Percentiles rank a stretch among this genome's conserved stretches.
Evolutionary conservation across 495 filamentous ascomycete genomes (phyloP).

Genomic region (Podospora didyma): DNA sequence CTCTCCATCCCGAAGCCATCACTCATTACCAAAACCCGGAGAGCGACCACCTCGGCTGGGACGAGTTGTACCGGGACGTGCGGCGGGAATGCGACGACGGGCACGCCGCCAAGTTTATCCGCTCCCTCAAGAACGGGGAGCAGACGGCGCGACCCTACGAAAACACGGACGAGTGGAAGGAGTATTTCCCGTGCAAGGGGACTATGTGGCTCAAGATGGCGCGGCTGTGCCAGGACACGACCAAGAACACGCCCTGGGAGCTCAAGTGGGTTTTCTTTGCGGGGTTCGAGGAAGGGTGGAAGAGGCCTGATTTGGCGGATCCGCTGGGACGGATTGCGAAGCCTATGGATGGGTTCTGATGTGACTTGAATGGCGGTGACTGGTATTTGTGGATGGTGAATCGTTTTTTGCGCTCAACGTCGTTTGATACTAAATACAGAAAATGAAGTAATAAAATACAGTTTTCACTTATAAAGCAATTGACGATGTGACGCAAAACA

Average conservation of each 20-base stretch:
- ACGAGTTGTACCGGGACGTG: conserved; percentile 24
- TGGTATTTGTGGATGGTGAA: no score
- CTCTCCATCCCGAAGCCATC: conserved; percentile 3
- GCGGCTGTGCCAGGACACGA: conserved; percentile 28
- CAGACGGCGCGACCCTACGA: conserved; percentile 19
- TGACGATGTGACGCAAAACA: no score
- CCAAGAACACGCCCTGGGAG: conserved; percentile 16
- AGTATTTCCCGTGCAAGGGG: conserved; percentile 25
- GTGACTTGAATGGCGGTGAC: no score
- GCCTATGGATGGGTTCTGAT: no score
- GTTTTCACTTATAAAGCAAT: no score
- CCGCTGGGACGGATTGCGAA: no score
- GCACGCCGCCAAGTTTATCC: conserved; percentile 34
- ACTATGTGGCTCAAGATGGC: conserved; percentile 33
- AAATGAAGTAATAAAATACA: no score
- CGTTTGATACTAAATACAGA: no score
- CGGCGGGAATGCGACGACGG: conserved; percentile 35
- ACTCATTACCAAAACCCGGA: conserved; percentile 1
- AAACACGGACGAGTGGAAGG: background rate
- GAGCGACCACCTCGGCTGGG: conserved; percentile 27
- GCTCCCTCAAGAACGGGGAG: conserved; percentile 33
- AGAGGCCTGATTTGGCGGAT: no score
- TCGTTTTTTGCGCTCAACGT: no score
- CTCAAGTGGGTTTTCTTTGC: no score
- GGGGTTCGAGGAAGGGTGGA: no score